Percentiles rank a stretch among this genome's conserved stretches.
phyloP scores from a whole-genome alignment of 495 filamentous ascomycete species.

The Penicillium maclennaniae region DNA sequence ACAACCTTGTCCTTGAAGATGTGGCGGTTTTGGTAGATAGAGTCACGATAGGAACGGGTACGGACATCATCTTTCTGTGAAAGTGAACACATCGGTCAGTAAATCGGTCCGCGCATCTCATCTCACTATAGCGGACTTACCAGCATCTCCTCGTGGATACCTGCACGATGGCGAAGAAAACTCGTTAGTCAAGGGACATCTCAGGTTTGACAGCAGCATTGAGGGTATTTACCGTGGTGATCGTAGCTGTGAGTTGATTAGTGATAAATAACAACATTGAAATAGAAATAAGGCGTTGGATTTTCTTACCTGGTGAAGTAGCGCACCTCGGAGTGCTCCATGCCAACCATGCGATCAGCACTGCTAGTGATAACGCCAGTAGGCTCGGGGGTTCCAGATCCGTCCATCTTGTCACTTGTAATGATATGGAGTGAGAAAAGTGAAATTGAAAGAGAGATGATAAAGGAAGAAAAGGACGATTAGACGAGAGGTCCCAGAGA shows the following conservation, averaged over 20 bases:
- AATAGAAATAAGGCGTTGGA: neutral
- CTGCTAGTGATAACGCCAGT: slow-evolving; percentile 38
- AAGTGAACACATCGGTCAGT: slow-evolving; percentile 14
- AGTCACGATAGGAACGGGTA: slow-evolving; percentile 90
- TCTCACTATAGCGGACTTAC: slow-evolving; percentile 50
- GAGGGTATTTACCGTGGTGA: slow-evolving; percentile 70
- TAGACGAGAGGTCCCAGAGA: slow-evolving; percentile 19
- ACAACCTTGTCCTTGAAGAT: slow-evolving; percentile 98
- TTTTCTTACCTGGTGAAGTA: slow-evolving; percentile 87
- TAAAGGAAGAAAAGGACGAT: slow-evolving; percentile 11
- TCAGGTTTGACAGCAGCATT: neutral
- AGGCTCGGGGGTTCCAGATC: slow-evolving; percentile 22
- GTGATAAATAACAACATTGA: slow-evolving; percentile 25
- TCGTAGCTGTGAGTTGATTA: slow-evolving; percentile 66
- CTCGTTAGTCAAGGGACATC: slow-evolving; percentile 13
- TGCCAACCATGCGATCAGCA: slow-evolving; percentile 52
- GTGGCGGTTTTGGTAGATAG: slow-evolving; percentile 92
- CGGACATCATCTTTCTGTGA: slow-evolving; percentile 94
- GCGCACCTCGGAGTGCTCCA: slow-evolving; percentile 87
- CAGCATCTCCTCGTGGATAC: slow-evolving; percentile 98
- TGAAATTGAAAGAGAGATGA: slow-evolving; percentile 8
- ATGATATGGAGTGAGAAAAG: slow-evolving; percentile 2
- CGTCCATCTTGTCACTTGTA: slow-evolving; percentile 28
- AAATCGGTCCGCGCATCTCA: neutral
- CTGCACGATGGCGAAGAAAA: slow-evolving; percentile 44